Percentiles rank a stretch among this genome's conserved stretches.
Conservation (phyloP, 169 alveolate species). For the Besnoitia besnoiti region DNA sequence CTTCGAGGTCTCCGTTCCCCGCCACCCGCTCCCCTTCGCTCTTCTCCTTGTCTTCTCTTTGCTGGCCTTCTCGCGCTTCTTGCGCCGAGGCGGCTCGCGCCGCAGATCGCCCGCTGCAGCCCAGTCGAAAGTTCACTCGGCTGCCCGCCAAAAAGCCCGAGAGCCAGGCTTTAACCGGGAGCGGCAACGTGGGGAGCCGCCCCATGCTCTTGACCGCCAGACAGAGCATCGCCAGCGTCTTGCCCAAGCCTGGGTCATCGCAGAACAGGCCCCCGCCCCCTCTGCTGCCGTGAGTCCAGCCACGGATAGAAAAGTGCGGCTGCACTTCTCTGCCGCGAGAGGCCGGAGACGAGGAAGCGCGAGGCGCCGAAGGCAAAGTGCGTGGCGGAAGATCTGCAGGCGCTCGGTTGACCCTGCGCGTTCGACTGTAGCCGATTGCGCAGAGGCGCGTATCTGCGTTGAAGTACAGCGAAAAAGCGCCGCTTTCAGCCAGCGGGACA, state of each 20-base stretch:
- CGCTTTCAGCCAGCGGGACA: not conserved
- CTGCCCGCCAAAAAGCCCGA: not conserved
- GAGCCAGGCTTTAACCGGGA: not conserved
- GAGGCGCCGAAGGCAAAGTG: no score
- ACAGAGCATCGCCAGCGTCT: slow-evolving; percentile 54
- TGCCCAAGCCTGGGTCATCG: slow-evolving; percentile 60
- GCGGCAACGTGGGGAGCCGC: slow-evolving; percentile 29
- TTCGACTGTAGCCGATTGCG: not conserved
- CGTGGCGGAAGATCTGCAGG: no score
- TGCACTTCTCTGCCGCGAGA: not conserved
- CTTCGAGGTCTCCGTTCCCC: not conserved
- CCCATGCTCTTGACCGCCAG: slow-evolving; percentile 1
- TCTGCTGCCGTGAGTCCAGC: slow-evolving; percentile 32
- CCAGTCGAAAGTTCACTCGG: no score
- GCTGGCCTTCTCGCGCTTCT: not conserved
- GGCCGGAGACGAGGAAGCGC: not conserved
- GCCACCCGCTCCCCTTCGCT: not conserved
- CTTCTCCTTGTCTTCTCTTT: not conserved
- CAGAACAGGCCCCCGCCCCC: slow-evolving; percentile 51
- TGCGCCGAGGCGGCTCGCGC: no score
- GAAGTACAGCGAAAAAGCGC: slow-evolving; percentile 3
- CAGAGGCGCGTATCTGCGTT: not conserved
- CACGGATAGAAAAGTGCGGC: not conserved
- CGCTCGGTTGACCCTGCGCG: not conserved
- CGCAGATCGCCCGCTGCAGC: no score